Conservation (phyloP, 2,329 filamentous ascomycete genomes). For the Torrubiellomyces zombiae region DNA sequence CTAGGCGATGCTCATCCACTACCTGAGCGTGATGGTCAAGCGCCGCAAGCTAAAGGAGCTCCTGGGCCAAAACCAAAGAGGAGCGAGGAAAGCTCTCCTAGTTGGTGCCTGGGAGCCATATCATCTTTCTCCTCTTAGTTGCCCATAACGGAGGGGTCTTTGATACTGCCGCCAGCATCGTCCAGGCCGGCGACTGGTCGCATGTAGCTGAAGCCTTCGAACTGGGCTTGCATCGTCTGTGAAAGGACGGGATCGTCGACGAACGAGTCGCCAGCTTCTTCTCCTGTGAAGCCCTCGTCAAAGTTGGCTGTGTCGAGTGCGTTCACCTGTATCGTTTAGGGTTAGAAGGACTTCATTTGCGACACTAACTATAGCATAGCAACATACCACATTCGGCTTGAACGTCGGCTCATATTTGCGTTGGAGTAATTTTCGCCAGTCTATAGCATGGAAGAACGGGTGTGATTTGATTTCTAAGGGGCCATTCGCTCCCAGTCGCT, state of each 20-base stretch:
- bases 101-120: too few species aligned
- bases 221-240: constrained; percentile 93
- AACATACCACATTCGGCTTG: constrained; percentile 86
- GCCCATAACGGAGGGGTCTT: constrained; percentile 58
- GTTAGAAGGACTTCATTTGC: constrained; percentile 1
- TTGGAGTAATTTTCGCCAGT: constrained; percentile 94
- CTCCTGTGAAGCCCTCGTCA: constrained; percentile 77
- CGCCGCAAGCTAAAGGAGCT: too few species aligned
- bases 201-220: constrained; percentile 94
- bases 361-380: neutral
- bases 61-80: too few species aligned
- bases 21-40: too few species aligned
- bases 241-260: constrained; percentile 84
- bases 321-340: constrained; percentile 58
- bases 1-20: too few species aligned
- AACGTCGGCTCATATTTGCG: constrained; percentile 97
- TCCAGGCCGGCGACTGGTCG: constrained; percentile 83
- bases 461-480: constrained; percentile 97
- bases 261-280: constrained; percentile 79
- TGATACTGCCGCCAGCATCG: constrained; percentile 86
- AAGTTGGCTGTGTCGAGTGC: constrained; percentile 89
- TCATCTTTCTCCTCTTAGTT: too few species aligned
- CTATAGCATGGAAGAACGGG: constrained; percentile 97
- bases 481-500: constrained; percentile 79
- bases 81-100: too few species aligned